phyloP scores from a whole-genome alignment of 768 basidiomycete genomes.

The Tricholoma sp. region DNA sequence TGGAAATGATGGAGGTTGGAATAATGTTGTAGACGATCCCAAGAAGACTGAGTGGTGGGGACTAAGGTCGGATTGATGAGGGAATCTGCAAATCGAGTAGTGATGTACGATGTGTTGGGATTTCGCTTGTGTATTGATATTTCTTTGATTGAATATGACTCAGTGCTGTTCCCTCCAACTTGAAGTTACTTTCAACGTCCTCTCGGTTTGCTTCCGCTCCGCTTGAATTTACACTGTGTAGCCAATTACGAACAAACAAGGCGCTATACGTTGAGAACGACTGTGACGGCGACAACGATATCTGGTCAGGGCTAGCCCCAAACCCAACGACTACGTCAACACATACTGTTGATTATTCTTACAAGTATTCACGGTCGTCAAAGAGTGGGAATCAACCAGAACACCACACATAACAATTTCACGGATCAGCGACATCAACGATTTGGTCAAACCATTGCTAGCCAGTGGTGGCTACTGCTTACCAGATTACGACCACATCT shows the following conservation, averaged over 20 bases:
- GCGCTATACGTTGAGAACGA: neutral
- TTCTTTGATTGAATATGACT: too few species aligned
- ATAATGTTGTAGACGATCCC: neutral
- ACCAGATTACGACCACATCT: neutral
- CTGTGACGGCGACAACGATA: neutral
- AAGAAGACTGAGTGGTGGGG: neutral
- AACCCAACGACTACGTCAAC: neutral
- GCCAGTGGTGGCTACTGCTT: neutral
- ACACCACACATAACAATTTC: neutral
- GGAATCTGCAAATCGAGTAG: too few species aligned
- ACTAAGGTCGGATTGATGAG: neutral
- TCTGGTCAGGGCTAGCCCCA: neutral
- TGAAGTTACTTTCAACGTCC: too few species aligned
- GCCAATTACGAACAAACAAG: neutral
- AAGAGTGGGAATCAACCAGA: neutral
- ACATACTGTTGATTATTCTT: neutral
- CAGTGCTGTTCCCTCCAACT: too few species aligned
- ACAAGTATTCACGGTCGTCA: neutral
- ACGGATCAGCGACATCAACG: constrained; percentile 4
- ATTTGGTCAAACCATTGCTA: neutral
- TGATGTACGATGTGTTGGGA: too few species aligned
- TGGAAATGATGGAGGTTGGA: too few species aligned
- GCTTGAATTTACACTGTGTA: neutral
- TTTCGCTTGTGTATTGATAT: too few species aligned
- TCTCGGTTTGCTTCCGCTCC: neutral